phyloP scores from a whole-genome alignment of 1,284 basidiomycete genomes.

The Puccinia coronata region DNA sequence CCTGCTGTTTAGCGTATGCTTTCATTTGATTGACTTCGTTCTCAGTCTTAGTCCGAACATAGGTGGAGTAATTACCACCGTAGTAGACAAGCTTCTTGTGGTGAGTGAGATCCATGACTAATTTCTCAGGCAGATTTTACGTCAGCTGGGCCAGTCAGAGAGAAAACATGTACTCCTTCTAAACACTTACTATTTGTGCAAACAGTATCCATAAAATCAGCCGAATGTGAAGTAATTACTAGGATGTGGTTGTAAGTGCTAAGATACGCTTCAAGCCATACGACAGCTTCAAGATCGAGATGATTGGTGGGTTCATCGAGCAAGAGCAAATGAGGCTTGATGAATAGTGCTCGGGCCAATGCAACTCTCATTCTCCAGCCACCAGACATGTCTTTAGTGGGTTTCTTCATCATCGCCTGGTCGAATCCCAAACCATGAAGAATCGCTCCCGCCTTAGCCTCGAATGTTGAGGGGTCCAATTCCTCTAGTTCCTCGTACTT shows the following conservation, averaged over 20 bases:
- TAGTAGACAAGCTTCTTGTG: conserved; percentile 90
- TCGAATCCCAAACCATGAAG: conserved; percentile 95
- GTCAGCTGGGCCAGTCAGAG: neutral
- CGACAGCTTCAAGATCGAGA: conserved; percentile 93
- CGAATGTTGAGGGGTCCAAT: conserved; percentile 91
- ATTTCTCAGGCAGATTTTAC: conserved; percentile 71
- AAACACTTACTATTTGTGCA: conserved; percentile 51
- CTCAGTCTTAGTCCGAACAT: conserved; percentile 91
- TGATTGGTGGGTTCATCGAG: conserved; percentile 70
- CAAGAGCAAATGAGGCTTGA: conserved; percentile 74
- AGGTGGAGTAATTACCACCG: conserved; percentile 93
- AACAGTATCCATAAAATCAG: conserved; percentile 92
- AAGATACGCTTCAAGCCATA: conserved; percentile 97
- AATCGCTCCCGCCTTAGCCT: conserved; percentile 91
- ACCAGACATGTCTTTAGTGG: conserved; percentile 97
- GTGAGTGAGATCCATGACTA: conserved; percentile 92
- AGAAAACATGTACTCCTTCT: neutral
- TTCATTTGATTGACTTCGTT: conserved; percentile 99
- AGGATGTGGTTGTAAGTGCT: conserved; percentile 98
- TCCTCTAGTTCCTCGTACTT: conserved; percentile 97
- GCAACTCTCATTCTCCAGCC: conserved; percentile 99
- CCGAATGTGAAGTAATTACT: conserved; percentile 92
- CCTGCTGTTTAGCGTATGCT: conserved; percentile 96
- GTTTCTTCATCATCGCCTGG: conserved; percentile 88
- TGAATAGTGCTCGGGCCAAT: conserved; percentile 88